Percentiles rank a stretch among this genome's conserved stretches.
Evolutionary conservation across 768 basidiomycete species (phyloP).

Genomic region (Psilocybe subaeruginosa): DNA sequence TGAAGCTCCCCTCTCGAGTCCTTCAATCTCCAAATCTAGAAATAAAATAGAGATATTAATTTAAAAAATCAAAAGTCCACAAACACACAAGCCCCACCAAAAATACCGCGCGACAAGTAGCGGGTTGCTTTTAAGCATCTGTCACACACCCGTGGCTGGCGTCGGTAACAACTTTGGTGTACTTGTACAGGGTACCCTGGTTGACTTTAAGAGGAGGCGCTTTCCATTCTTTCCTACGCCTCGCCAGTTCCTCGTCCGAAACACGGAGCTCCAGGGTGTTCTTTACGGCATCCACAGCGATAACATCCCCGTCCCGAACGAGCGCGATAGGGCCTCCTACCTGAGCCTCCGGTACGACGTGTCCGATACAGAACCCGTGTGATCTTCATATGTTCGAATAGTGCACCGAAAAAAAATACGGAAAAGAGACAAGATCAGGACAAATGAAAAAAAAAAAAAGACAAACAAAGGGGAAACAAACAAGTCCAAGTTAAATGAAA

Average conservation of each 20-base stretch:
- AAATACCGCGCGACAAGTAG: background rate
- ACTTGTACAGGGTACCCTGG: slow-evolving; percentile 88
- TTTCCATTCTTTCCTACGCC: slow-evolving; percentile 72
- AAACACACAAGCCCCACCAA: background rate
- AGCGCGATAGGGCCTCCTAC: slow-evolving; percentile 93
- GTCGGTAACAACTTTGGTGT: slow-evolving; percentile 84
- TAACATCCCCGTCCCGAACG: slow-evolving; percentile 84
- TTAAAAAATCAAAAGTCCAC: background rate
- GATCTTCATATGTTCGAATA: slow-evolving; percentile 54
- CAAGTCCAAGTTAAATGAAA: background rate
- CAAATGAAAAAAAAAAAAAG: background rate
- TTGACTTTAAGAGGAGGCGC: slow-evolving; percentile 85
- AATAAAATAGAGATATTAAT: background rate
- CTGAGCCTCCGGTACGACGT: slow-evolving; percentile 96
- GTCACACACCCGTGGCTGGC: slow-evolving; percentile 94
- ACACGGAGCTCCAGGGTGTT: slow-evolving; percentile 84
- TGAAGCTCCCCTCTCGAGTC: background rate
- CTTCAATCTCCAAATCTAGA: background rate
- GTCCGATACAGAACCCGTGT: slow-evolving; percentile 96
- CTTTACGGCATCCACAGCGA: slow-evolving; percentile 86
- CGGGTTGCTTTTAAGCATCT: slow-evolving; percentile 57
- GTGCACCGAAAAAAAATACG: background rate
- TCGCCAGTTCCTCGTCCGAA: slow-evolving; percentile 76
- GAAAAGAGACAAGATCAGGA: background rate
- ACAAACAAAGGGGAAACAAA: background rate